Conservation (phyloP, 1,284 basidiomycete species). For the Coriolopsis trogii region DNA sequence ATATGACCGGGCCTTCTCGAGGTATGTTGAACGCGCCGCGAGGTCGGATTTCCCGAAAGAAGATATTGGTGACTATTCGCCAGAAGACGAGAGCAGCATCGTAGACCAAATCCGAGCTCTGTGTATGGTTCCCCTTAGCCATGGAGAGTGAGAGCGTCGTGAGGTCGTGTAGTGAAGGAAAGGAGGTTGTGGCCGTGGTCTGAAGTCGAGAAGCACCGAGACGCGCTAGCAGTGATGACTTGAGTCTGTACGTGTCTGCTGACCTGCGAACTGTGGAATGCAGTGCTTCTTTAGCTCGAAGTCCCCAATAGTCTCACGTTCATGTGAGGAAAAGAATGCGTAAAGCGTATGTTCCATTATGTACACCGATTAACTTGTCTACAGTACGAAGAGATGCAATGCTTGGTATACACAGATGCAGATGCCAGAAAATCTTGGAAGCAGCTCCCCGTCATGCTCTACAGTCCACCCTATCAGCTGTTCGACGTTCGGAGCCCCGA, state of each 20-base stretch:
- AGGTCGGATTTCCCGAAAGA: conserved; percentile 96
- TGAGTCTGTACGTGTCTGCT: conserved; percentile 22
- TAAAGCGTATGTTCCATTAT: conserved; percentile 8
- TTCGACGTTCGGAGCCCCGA: conserved; percentile 23
- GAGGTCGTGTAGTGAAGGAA: conserved; percentile 15
- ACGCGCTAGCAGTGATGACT: conserved; percentile 3
- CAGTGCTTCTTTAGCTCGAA: too few relatives aligned
- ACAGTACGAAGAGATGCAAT: conserved; percentile 24
- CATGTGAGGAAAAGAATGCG: neutral
- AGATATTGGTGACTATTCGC: conserved; percentile 89
- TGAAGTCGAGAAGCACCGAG: conserved; percentile 6
- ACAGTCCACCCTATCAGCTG: conserved; percentile 16
- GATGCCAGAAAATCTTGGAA: conserved; percentile 19
- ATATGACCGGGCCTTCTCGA: conserved; percentile 90
- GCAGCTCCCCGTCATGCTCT: conserved; percentile 2
- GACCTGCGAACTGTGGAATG: too few relatives aligned
- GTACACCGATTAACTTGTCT: conserved; percentile 25
- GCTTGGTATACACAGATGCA: conserved; percentile 31
- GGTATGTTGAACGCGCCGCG: conserved; percentile 97
- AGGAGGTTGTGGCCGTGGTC: neutral
- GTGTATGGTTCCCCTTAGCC: conserved; percentile 10
- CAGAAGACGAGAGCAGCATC: conserved; percentile 76
- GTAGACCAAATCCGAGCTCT: conserved; percentile 45
- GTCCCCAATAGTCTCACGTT: too few relatives aligned
- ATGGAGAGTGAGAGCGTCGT: conserved; percentile 5